phyloP scores from a whole-genome alignment of 805 yeast species.

The Candida nonsorbophila region DNA sequence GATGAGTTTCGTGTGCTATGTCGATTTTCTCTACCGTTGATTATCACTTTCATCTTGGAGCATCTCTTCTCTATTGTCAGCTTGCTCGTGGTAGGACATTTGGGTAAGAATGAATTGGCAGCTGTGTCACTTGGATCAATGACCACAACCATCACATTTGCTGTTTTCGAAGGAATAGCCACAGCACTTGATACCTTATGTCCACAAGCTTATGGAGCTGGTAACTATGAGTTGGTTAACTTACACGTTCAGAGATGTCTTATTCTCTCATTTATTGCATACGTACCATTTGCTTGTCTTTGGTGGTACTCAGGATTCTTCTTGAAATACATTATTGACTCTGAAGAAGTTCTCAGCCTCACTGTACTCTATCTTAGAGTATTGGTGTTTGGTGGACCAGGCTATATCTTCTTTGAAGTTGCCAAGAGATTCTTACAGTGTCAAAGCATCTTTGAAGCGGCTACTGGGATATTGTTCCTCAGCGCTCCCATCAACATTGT shows the following conservation, averaged over 20 bases:
- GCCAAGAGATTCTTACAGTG: conserved; percentile 40
- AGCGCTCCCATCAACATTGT: conserved; percentile 38
- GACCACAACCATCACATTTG: conserved; percentile 41
- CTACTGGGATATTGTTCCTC: conserved; percentile 36
- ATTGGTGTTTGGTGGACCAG: conserved; percentile 36
- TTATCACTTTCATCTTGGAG: conserved; percentile 37
- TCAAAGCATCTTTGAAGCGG: conserved; percentile 44
- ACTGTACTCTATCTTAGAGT: conserved; percentile 31
- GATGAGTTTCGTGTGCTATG: conserved; percentile 22
- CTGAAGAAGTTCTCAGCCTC: conserved; percentile 25
- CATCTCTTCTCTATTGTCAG: conserved; percentile 40
- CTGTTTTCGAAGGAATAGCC: conserved; percentile 42
- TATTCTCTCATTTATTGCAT: conserved; percentile 26
- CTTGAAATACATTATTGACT: conserved; percentile 25
- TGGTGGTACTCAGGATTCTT: conserved; percentile 35
- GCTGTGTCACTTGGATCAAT: conserved; percentile 42
- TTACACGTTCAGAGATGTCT: conserved; percentile 35
- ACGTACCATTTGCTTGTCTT: conserved; percentile 31
- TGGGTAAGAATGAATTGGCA: conserved; percentile 40
- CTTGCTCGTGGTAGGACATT: conserved; percentile 39
- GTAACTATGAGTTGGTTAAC: conserved; percentile 31
- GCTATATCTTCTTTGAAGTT: conserved; percentile 38
- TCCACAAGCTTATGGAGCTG: conserved; percentile 43
- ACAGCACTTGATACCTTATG: conserved; percentile 41
- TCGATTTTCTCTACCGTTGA: conserved; percentile 33